Evolutionary conservation across 192 early-diverging fungal species (phyloP), one percentile per base, ranked within the genome.

Genomic region (Coemansia sp.): DNA sequence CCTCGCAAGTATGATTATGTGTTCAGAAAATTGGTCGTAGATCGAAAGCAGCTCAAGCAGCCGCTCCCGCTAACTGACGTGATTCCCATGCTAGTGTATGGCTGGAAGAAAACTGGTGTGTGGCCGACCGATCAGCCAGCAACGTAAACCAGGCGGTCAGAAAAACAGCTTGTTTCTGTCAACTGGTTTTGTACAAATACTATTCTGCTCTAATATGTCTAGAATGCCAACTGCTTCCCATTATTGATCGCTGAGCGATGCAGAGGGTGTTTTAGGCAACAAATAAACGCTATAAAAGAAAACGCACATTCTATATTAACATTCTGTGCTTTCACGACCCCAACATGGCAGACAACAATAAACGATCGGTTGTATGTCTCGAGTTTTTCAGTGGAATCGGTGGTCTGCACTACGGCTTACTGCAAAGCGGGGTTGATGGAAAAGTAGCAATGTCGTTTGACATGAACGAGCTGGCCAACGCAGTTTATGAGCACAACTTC

Each of bases 311-410:
- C 25, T 32, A 32, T 32, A 32, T 43, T 43, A 43, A 15, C 41
- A 15, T 43, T 43, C 41, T 43, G 12, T 15, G 41, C 41, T n/a
- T 43, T 43, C 15, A 0, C 14, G 41, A 15, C 41, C 4, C 5
- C 41, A 43, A 43, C 25, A 71, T 49, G 57, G n/a, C 51, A 43
- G 57, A 57, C 6, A 39, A 14, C n/a, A 23, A n/a, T 29, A 58
- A 10, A 49, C 37, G 22, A 19, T 27, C 59, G 48, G 43, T 63
- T 21, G 71, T 67, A 21, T 79, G 76, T 41, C 65, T 79, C 38
- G 76, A 79, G 65, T 79, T 79, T 67, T 79, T 79, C 62, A 79
- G 76, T 45, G 76, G 76, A 24, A 79, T 79, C 55, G 76, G 76
- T 23, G 76, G 76, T 2, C 65, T 79, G 39, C 76, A 79, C 68